Percentiles rank a stretch among this genome's conserved stretches.
Evolutionary conservation across 306 rosid genomes (phyloP).

Genomic region (Benincasa hispida): DNA sequence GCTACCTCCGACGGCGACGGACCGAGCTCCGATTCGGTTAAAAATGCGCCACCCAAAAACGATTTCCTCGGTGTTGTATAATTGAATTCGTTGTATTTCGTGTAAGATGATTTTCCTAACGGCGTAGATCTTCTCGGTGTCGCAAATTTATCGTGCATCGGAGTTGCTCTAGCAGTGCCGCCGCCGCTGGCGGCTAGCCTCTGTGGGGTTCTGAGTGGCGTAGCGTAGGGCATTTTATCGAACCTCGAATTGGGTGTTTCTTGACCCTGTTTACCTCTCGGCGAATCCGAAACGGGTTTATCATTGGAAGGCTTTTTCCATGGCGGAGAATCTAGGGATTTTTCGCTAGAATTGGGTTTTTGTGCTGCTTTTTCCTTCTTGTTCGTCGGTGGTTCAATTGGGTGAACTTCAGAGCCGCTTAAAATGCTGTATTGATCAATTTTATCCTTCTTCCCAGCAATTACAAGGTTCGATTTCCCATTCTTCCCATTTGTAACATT

Average conservation of each 20-base stretch:
- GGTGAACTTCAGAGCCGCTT: constrained; percentile 10
- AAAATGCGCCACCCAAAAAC: constrained; percentile 11
- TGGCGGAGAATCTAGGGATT: neutral
- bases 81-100: constrained; percentile 8
- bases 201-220: constrained; percentile 6
- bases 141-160: constrained; percentile 1
- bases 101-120: constrained; percentile 5
- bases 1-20: constrained; percentile 97
- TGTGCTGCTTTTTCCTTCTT: constrained; percentile 1
- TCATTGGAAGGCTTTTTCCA: neutral
- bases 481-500: neutral
- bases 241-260: neutral
- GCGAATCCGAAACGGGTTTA: neutral
- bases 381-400: neutral
- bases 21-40: constrained; percentile 78
- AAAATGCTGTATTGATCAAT: neutral
- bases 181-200: neutral
- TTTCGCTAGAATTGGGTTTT: neutral
- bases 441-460: constrained; percentile 5
- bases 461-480: neutral
- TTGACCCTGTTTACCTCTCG: neutral
- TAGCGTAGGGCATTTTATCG: neutral
- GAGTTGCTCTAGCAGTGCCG: constrained; percentile 2
- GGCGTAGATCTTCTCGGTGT: constrained; percentile 11
- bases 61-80: constrained; percentile 51